Base-by-base conservation (phyloP, 768 basidiomycete species). In the Rossbeevera mucosa region DNA sequence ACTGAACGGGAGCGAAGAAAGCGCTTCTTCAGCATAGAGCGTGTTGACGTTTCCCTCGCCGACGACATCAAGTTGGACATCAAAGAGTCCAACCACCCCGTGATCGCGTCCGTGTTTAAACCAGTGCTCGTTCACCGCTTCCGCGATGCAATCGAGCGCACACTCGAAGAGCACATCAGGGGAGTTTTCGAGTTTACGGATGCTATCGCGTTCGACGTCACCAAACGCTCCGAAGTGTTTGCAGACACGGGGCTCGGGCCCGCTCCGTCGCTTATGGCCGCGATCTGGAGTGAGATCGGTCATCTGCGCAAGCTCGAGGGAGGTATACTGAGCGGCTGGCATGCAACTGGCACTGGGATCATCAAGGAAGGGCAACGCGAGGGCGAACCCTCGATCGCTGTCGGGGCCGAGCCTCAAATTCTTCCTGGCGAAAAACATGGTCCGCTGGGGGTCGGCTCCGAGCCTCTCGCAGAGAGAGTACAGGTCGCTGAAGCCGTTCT, bases 351-450 rank as follows among this genome's bases (percentile, higher is more conserved):
- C 0, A 83, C 82, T 0, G 87, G 87, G 0, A 54, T 88, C 7
- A 70, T 88, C 45, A 75, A 81, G 40, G 77, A 82, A 59, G 79
- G 78, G 31, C 33, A 36, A n/a, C 53, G 56, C 0, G 52, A 54
- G 14, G 66, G 61, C 3, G 64, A 67, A 33, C 70, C 63, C 14
- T 62, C 62, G 45, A 78, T 89, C 44, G 87, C 86, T 0, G 69
- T 88, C 71, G 87, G 87, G 2, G 83, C 78, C 6, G 85, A 86
- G 66, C 87, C 87, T 30, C 87, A 89, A 72, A 80, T 89, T 28
- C 65, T 89, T 25, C 68, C 78, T 24, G 82, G 85, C 0, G 78
- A 82, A 55, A 87, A 89, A 74, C 75, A 72, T 3, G 87, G 86
- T 0, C 87, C 87, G 0, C 60, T 81, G 30, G 86, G 81, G 3